Conservation (phyloP, 305 asterid genomes). For the Fraxinus latifolia region DNA sequence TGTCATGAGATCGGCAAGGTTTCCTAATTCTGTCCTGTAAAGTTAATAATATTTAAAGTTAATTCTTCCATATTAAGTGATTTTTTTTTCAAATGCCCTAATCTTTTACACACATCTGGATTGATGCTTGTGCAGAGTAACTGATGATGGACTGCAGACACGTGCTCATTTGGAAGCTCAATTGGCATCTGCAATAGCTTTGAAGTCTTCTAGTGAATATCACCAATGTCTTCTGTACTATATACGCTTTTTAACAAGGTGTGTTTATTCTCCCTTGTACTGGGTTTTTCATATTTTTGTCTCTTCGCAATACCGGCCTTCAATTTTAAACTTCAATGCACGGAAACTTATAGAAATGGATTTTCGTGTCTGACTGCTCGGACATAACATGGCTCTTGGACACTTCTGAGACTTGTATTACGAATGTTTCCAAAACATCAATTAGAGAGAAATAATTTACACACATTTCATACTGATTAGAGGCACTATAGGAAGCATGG, state of each 20-base stretch:
- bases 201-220: constrained; percentile 81
- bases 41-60: background rate
- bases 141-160: constrained; percentile 89
- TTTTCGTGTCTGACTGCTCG: background rate
- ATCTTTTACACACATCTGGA: constrained; percentile 10
- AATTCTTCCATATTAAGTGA: background rate
- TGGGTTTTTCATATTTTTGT: background rate
- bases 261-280: constrained; percentile 24
- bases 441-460: background rate
- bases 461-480: background rate
- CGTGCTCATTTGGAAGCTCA: constrained; percentile 98
- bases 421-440: background rate
- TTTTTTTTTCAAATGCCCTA: background rate
- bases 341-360: background rate
- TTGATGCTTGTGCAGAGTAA: constrained; percentile 55
- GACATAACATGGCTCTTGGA: background rate
- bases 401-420: background rate
- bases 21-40: background rate
- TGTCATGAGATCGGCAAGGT: constrained; percentile 1
- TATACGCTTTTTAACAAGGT: constrained; percentile 85
- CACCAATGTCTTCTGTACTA: constrained; percentile 85
- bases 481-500: background rate
- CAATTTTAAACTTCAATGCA: background rate
- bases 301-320: background rate
- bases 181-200: constrained; percentile 79